These are phyloP conservation scores for Nakaseomyces bracarensis DNA, from an alignment of 1,139 yeast genomes.

Conservation along the genomic window DNA sequence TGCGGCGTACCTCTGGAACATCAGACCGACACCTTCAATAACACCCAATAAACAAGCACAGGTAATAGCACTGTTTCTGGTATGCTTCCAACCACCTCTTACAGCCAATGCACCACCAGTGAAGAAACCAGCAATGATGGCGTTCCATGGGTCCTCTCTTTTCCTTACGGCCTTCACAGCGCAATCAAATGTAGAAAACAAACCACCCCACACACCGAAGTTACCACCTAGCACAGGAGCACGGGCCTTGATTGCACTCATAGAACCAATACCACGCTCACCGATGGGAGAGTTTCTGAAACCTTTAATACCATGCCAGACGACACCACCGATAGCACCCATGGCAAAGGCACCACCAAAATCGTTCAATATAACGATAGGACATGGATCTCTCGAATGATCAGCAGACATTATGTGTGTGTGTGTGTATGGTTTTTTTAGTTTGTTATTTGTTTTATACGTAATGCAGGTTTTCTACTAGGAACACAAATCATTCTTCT, in stretches of 20 bases:
- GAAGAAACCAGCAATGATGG: conserved; percentile 95
- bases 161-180: conserved; percentile 89
- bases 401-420: conserved; percentile 64
- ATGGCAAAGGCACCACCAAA: conserved; percentile 98
- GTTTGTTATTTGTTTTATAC: not conserved
- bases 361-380: conserved; percentile 88
- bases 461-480: not conserved
- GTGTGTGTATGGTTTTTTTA: not conserved
- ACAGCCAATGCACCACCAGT: conserved; percentile 97
- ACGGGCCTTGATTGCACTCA: conserved; percentile 86
- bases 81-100: conserved; percentile 98
- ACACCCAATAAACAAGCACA: conserved; percentile 97
- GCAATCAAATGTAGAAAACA: conserved; percentile 92
- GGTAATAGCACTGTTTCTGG: conserved; percentile 92
- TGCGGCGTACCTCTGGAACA: conserved; percentile 87
- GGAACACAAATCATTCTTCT: not conserved
- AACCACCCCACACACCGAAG: conserved; percentile 99
- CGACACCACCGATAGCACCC: conserved; percentile 97
- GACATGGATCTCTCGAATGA: conserved; percentile 99
- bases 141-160: conserved; percentile 98
- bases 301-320: conserved; percentile 99
- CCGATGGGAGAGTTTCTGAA: conserved; percentile 97
- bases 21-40: conserved; percentile 96
- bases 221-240: conserved; percentile 99
- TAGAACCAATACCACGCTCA: conserved; percentile 83